A percentile compares a stretch with the other conserved stretches of the same genome.
Conservation (phyloP, 2,329 filamentous ascomycete genomes). For the Neonectria neomacrospora region DNA sequence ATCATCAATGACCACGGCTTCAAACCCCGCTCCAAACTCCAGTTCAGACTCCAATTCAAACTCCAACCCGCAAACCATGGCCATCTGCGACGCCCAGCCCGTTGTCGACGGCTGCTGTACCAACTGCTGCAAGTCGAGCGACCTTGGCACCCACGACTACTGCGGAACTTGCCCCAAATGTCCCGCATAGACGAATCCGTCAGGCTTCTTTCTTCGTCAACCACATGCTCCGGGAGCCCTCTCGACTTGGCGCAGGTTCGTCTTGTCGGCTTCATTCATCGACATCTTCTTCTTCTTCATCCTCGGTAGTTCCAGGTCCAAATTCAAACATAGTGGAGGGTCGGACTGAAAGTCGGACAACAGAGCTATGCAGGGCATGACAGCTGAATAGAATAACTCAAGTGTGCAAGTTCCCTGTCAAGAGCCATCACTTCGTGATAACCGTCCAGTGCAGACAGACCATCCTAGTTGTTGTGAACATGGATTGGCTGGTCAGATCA, state of each 20-base stretch:
- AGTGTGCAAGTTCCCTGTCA: background rate
- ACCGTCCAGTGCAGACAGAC: background rate
- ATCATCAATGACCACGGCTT: background rate
- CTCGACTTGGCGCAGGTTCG: constrained; percentile 12
- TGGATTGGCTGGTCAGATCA: background rate
- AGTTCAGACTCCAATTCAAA: background rate
- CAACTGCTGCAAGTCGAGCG: constrained; percentile 47
- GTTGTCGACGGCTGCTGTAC: constrained; percentile 44
- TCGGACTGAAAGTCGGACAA: background rate
- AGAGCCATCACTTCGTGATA: background rate
- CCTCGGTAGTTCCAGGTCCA: background rate
- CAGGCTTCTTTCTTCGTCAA: background rate
- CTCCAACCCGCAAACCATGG: constrained; percentile 30
- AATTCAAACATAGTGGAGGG: background rate
- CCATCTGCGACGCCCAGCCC: constrained; percentile 28
- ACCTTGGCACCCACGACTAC: constrained; percentile 48
- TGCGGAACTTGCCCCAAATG: constrained; percentile 48
- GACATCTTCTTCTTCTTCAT: background rate
- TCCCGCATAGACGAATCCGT: constrained; percentile 29
- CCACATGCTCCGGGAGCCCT: background rate
- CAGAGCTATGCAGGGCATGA: constrained; percentile 1
- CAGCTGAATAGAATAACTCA: constrained; percentile 21
- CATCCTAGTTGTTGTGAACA: background rate
- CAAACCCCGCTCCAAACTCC: background rate
- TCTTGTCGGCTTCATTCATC: constrained; percentile 12